phyloP scores from a whole-genome alignment of 2,329 filamentous ascomycete genomes.

The Byssothecium circinans region DNA sequence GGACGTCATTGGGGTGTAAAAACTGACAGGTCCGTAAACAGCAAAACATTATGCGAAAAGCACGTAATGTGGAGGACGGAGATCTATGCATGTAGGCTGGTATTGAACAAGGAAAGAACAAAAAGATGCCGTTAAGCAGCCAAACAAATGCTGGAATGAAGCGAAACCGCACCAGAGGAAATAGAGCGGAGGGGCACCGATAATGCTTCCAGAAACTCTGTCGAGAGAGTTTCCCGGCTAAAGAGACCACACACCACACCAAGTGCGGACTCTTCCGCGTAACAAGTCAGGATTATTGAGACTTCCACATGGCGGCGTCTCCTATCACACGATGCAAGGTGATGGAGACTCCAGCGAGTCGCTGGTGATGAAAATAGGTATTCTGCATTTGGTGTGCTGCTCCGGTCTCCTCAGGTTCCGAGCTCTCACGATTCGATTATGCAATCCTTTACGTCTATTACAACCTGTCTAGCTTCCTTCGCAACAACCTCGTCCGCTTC shows the following conservation, averaged over 20 bases:
- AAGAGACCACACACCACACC: slow-evolving; percentile 15
- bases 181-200: slow-evolving; percentile 28
- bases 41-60: slow-evolving; percentile 34
- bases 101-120: slow-evolving; percentile 31
- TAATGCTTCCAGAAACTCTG: slow-evolving; percentile 28
- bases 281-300: slow-evolving; percentile 3
- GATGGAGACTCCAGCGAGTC: slow-evolving; percentile 5
- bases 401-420: slow-evolving; percentile 2
- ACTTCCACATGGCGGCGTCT: not conserved
- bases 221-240: slow-evolving; percentile 8
- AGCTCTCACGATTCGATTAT: slow-evolving; percentile 12
- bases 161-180: slow-evolving; percentile 23
- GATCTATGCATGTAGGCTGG: slow-evolving; percentile 19
- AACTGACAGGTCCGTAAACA: slow-evolving; percentile 18
- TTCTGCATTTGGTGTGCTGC: not conserved
- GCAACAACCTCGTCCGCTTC: slow-evolving; percentile 84
- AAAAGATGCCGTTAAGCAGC: slow-evolving; percentile 25
- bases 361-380: not conserved
- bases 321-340: not conserved
- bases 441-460: slow-evolving; percentile 30
- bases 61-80: slow-evolving; percentile 11
- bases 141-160: slow-evolving; percentile 27
- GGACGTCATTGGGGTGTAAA: not conserved
- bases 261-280: slow-evolving; percentile 3
- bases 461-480: slow-evolving; percentile 70